Evolutionary conservation across 495 filamentous ascomycete species (phyloP).

Genomic region (Aspergillus coremiiformis): DNA sequence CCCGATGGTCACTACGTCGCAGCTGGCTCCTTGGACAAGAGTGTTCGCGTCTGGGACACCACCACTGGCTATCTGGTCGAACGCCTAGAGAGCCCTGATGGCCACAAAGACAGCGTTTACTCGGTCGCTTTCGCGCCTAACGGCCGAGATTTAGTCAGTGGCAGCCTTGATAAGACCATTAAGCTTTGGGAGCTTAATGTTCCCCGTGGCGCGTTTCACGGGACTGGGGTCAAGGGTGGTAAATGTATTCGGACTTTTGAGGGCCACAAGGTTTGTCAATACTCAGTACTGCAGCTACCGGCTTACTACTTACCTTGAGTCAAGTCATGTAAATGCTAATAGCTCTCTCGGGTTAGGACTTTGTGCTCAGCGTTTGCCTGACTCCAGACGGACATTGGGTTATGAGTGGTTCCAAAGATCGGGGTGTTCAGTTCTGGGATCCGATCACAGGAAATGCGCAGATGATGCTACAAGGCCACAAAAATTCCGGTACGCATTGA

Average conservation of each 20-base stretch:
- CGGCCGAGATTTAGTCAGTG: constrained; percentile 78
- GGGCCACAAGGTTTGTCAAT: constrained; percentile 68
- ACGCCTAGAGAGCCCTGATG: constrained; percentile 75
- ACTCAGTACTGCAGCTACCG: background rate
- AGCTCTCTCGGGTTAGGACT: constrained; percentile 52
- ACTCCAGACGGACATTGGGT: constrained; percentile 87
- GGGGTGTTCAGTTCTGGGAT: constrained; percentile 91
- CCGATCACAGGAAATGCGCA: constrained; percentile 79
- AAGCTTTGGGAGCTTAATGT: constrained; percentile 87
- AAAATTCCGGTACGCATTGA: constrained; percentile 64
- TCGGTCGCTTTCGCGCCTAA: constrained; percentile 86
- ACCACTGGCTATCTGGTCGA: constrained; percentile 73
- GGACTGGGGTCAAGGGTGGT: constrained; percentile 61
- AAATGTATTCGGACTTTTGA: constrained; percentile 85
- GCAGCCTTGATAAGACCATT: constrained; percentile 88
- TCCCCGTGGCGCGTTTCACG: constrained; percentile 54
- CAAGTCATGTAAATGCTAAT: constrained; percentile 2
- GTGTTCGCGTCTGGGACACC: constrained; percentile 83
- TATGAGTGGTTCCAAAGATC: constrained; percentile 83
- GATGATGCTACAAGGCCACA: constrained; percentile 89
- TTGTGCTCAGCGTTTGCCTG: constrained; percentile 81
- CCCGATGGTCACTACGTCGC: constrained; percentile 81
- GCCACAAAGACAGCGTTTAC: constrained; percentile 90
- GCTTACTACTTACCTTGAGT: constrained; percentile 2
- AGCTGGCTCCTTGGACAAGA: constrained; percentile 84